A percentile compares a stretch with the other conserved stretches of the same genome.
Evolutionary conservation across 75 land plant species (phyloP).

Genomic region (Selaginella moellendorffii): DNA sequence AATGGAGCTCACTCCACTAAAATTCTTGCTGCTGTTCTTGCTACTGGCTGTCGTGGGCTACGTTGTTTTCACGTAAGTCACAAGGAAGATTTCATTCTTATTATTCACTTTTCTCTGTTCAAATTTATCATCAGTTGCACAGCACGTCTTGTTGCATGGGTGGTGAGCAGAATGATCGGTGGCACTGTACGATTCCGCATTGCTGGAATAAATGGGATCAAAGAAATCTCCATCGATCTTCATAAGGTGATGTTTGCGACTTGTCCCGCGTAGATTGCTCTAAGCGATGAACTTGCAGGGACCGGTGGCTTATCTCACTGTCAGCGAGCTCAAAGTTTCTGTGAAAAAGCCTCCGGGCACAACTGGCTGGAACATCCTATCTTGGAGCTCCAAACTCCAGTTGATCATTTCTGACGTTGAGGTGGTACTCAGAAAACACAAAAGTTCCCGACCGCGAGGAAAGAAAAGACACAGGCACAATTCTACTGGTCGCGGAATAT

Average conservation of each 20-base stretch:
- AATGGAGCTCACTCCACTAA: conserved; percentile 51
- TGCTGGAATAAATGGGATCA: conserved; percentile 67
- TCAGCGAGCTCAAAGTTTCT: conserved; percentile 79
- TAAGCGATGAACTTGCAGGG: conserved; percentile 37
- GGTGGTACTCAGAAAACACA: conserved; percentile 42
- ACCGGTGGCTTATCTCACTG: conserved; percentile 59
- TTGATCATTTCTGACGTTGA: conserved; percentile 70
- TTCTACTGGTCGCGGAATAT: conserved; percentile 64
- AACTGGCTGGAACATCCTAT: conserved; percentile 40
- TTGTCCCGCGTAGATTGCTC: neutral
- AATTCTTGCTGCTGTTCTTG: conserved; percentile 48
- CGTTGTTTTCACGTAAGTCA: conserved; percentile 55
- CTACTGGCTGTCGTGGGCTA: conserved; percentile 42
- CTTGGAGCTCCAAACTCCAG: conserved; percentile 66
- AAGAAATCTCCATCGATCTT: conserved; percentile 65
- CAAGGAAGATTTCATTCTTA: neutral
- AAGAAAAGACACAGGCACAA: conserved; percentile 20
- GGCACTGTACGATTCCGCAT: conserved; percentile 67
- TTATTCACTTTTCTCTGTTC: too few relatives aligned
- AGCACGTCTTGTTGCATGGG: conserved; percentile 62
- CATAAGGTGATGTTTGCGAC: conserved; percentile 39
- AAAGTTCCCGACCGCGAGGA: conserved; percentile 7
- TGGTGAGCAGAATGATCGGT: conserved; percentile 48
- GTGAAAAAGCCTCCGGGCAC: conserved; percentile 54
- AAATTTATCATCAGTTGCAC: too few relatives aligned